Percentiles rank a stretch among this genome's conserved stretches.
phyloP scores from a whole-genome alignment of 2,329 filamentous ascomycete species.

The Hypocreales sp. region DNA sequence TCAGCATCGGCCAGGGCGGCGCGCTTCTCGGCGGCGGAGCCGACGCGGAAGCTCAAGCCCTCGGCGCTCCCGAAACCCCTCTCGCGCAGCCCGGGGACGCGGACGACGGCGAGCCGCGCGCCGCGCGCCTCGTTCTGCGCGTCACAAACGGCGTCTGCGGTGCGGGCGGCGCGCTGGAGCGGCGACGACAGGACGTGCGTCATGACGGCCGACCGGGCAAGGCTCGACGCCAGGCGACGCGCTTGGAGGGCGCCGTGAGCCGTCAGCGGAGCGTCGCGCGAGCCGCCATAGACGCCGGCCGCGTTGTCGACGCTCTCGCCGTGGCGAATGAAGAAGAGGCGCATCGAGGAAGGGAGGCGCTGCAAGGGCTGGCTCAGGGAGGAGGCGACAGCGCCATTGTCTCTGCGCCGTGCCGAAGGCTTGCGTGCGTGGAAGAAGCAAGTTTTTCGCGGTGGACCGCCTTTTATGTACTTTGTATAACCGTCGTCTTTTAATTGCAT shows the following conservation, averaged over 20 bases:
- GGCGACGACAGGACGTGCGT: slow-evolving; percentile 65
- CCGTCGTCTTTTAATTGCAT: no score
- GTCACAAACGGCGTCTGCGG: slow-evolving; percentile 49
- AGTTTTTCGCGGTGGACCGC: no score
- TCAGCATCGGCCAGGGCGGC: slow-evolving; percentile 40
- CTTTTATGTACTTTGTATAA: no score
- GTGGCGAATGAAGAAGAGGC: slow-evolving; percentile 65
- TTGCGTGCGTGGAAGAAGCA: no score
- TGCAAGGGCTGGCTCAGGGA: no score
- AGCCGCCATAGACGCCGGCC: slow-evolving; percentile 61
- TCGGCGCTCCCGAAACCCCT: slow-evolving; percentile 61
- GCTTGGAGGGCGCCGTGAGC: slow-evolving; percentile 70
- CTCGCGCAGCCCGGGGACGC: slow-evolving; percentile 41
- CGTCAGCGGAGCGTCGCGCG: slow-evolving; percentile 66
- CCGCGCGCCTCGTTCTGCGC: slow-evolving; percentile 27
- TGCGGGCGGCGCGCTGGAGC: slow-evolving; percentile 56
- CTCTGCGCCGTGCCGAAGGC: no score
- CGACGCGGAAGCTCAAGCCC: slow-evolving; percentile 39
- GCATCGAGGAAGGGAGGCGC: no score
- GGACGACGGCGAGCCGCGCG: slow-evolving; percentile 8
- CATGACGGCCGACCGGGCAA: slow-evolving; percentile 28
- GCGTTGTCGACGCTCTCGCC: slow-evolving; percentile 87
- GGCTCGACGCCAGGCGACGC: slow-evolving; percentile 49
- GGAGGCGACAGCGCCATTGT: no score
- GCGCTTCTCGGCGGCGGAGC: slow-evolving; percentile 5